Conservation (phyloP, 306 rosid species). For the Vigna mungo region DNA sequence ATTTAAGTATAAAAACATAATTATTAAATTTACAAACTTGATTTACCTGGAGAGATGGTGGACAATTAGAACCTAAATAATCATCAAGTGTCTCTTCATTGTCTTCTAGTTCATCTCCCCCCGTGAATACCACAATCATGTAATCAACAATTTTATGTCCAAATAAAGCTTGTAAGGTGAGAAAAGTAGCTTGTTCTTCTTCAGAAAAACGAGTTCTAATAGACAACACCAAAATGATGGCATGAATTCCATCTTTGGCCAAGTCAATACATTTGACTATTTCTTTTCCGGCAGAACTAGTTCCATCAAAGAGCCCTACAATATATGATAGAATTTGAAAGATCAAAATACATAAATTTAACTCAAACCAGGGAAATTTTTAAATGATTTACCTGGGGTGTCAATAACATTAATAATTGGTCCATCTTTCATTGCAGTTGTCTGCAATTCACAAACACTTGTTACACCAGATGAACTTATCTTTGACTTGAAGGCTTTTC, state of each 20-base stretch:
- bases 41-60: too few relatives aligned
- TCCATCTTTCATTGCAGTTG: constrained; percentile 54
- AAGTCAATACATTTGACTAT: not conserved
- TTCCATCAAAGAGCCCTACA: not conserved
- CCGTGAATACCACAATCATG: not conserved
- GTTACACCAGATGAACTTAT: constrained; percentile 67
- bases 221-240: not conserved
- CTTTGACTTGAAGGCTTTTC: constrained; percentile 66
- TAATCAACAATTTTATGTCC: not conserved
- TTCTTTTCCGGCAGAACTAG: not conserved
- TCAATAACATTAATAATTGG: constrained; percentile 75
- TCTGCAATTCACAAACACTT: constrained; percentile 58
- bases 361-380: too few relatives aligned
- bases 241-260: not conserved
- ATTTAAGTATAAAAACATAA: too few relatives aligned
- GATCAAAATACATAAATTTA: too few relatives aligned
- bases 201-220: constrained; percentile 34
- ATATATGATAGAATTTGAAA: too few relatives aligned
- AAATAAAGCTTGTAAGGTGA: not conserved
- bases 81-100: not conserved
- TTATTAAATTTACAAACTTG: too few relatives aligned
- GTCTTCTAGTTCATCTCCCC: not conserved
- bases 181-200: constrained; percentile 19
- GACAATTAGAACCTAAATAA: too few relatives aligned
- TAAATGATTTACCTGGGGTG: constrained; percentile 70